A percentile compares a stretch with the other conserved stretches of the same genome.
phyloP scores from a whole-genome alignment of 805 yeast genomes.

The Tetrapisispora fleetii region DNA sequence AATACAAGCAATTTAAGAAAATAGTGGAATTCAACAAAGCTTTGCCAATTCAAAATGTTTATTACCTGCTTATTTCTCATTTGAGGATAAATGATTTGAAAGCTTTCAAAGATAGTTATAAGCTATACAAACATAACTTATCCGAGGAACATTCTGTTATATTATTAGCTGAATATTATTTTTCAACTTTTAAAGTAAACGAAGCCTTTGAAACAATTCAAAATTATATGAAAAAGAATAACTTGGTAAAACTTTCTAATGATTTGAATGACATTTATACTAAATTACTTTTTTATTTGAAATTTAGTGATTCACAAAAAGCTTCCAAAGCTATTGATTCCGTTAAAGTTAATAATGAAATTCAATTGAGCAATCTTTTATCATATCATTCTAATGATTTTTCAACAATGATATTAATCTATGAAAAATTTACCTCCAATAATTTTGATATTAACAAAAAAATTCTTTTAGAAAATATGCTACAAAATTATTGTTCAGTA shows the following conservation, averaged over 20 bases:
- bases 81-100: slow-evolving; percentile 19
- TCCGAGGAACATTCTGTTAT: slow-evolving; percentile 7
- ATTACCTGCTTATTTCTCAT: slow-evolving; percentile 18
- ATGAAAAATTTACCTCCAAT: slow-evolving; percentile 5
- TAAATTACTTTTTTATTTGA: slow-evolving; percentile 18
- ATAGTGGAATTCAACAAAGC: slow-evolving; percentile 17
- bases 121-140: slow-evolving; percentile 12
- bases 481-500: neutral
- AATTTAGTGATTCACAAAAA: slow-evolving; percentile 8
- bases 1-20: slow-evolving; percentile 8
- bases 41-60: slow-evolving; percentile 20
- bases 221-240: neutral
- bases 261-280: slow-evolving; percentile 17
- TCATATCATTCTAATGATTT: slow-evolving; percentile 15
- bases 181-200: slow-evolving; percentile 13
- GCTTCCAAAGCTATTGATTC: neutral
- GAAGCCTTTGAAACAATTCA: slow-evolving; percentile 14
- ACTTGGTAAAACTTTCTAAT: slow-evolving; percentile 5
- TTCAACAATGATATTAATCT: slow-evolving; percentile 10
- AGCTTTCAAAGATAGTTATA: slow-evolving; percentile 10
- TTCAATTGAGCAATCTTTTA: slow-evolving; percentile 23
- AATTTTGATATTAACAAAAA: neutral
- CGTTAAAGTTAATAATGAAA: slow-evolving; percentile 11
- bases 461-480: neutral
- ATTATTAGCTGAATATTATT: slow-evolving; percentile 18